Conservation (phyloP, 2,329 filamentous ascomycete species). For the Helicocarpus griseus region DNA sequence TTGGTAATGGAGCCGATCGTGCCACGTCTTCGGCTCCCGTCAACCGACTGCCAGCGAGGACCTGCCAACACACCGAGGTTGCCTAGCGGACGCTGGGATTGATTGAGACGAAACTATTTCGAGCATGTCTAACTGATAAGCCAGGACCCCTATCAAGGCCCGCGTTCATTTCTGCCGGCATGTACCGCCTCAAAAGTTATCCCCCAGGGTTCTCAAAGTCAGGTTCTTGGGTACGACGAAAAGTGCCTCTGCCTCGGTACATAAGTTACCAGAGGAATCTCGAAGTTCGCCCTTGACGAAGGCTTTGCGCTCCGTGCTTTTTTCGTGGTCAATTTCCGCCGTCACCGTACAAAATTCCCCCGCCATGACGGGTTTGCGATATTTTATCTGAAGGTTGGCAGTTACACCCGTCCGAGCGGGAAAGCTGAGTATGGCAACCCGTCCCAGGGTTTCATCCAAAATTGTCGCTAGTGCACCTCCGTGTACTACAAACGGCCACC, state of each 20-base stretch:
- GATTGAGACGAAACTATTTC: background rate
- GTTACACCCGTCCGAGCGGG: slow-evolving; percentile 45
- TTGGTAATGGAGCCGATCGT: too few relatives aligned
- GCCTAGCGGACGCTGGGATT: too few relatives aligned
- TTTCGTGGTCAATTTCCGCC: slow-evolving; percentile 32
- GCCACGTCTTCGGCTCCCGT: too few relatives aligned
- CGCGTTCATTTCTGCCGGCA: background rate
- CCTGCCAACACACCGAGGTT: too few relatives aligned
- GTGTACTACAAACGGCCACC: slow-evolving; percentile 64
- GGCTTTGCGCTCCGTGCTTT: slow-evolving; percentile 30
- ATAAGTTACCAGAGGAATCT: slow-evolving; percentile 42
- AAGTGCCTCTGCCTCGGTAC: slow-evolving; percentile 48
- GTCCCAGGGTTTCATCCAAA: slow-evolving; percentile 59
- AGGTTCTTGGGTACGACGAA: slow-evolving; percentile 50
- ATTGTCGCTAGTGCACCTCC: slow-evolving; percentile 61
- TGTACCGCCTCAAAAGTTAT: slow-evolving; percentile 28
- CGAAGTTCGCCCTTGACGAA: slow-evolving; percentile 26
- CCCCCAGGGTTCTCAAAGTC: slow-evolving; percentile 30
- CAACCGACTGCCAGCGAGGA: too few relatives aligned
- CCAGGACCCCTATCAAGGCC: background rate
- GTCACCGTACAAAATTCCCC: slow-evolving; percentile 55
- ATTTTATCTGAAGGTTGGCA: slow-evolving; percentile 51
- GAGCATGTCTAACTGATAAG: background rate
- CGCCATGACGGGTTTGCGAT: slow-evolving; percentile 50
- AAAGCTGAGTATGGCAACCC: slow-evolving; percentile 46